phyloP scores from a whole-genome alignment of 805 yeast species.

The Ogataea saltuana region DNA sequence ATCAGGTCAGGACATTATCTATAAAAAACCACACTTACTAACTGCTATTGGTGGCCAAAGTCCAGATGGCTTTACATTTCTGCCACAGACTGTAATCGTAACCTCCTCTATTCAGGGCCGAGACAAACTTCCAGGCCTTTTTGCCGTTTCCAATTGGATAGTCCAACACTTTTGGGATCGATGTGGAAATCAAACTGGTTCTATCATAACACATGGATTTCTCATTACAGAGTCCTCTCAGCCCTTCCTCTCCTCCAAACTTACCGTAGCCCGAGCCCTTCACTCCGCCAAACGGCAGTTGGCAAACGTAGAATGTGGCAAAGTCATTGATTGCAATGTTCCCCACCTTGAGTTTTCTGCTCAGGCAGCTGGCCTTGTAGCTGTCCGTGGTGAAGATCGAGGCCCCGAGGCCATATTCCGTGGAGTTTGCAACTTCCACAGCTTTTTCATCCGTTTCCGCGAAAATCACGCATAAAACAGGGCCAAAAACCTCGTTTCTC shows the following conservation, averaged over 20 bases:
- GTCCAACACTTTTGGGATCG: conserved; percentile 86
- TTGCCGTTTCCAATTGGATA: conserved; percentile 83
- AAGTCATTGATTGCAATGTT: conserved; percentile 97
- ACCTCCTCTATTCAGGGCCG: conserved; percentile 78
- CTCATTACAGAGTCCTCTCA: conserved; percentile 83
- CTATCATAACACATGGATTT: conserved; percentile 87
- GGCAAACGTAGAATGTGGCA: conserved; percentile 94
- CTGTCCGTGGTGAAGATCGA: conserved; percentile 79
- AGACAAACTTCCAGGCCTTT: conserved; percentile 88
- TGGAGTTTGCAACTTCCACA: conserved; percentile 72
- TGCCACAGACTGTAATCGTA: conserved; percentile 78
- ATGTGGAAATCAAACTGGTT: conserved; percentile 72
- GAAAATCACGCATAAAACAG: conserved; percentile 76
- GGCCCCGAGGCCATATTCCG: conserved; percentile 89
- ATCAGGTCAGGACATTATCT: not conserved
- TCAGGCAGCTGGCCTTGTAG: conserved; percentile 58
- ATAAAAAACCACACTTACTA: conserved; percentile 4
- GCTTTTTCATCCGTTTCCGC: conserved; percentile 71
- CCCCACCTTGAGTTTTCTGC: conserved; percentile 70
- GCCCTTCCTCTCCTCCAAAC: conserved; percentile 97
- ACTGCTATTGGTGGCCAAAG: conserved; percentile 50
- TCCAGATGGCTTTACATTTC: conserved; percentile 53
- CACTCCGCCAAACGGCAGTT: conserved; percentile 95
- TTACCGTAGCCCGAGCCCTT: conserved; percentile 95
- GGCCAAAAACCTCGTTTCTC: conserved; percentile 92